phyloP scores from a whole-genome alignment of 768 basidiomycete species.

The Boletus eberwhitei region DNA sequence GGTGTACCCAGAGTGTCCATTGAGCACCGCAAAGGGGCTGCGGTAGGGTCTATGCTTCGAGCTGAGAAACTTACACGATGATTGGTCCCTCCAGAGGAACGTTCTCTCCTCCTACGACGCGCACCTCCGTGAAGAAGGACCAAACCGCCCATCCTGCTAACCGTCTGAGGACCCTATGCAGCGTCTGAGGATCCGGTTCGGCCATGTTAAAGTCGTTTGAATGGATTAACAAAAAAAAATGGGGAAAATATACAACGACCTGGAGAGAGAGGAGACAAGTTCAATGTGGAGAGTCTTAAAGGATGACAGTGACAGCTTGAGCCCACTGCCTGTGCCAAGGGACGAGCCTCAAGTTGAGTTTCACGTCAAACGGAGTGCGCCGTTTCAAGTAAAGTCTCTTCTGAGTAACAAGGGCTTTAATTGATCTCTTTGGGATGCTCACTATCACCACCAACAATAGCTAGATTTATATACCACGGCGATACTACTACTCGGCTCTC shows the following conservation, averaged over 20 bases:
- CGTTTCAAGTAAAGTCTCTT: conserved; percentile 6
- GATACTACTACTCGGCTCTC: not conserved
- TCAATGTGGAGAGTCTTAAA: not conserved
- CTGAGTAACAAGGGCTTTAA: not conserved
- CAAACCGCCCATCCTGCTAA: conserved; percentile 72
- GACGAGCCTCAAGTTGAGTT: not conserved
- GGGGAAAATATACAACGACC: conserved; percentile 10
- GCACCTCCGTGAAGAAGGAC: conserved; percentile 88
- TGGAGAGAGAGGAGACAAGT: not conserved
- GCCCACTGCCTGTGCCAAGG: not conserved
- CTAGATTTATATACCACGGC: not conserved
- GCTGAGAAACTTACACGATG: conserved; percentile 66
- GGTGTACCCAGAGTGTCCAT: not conserved
- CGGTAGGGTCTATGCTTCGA: not conserved
- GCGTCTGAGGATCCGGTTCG: conserved; percentile 37
- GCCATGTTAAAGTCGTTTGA: conserved; percentile 14
- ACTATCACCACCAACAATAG: not conserved
- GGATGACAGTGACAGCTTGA: not conserved
- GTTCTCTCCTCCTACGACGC: conserved; percentile 83
- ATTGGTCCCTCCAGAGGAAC: conserved; percentile 88
- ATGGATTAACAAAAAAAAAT: conserved; percentile 4
- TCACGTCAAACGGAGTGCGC: not conserved
- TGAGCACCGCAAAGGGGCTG: conserved; percentile 1
- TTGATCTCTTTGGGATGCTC: not conserved
- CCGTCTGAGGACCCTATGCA: conserved; percentile 69